Evolutionary conservation across 768 basidiomycete species (phyloP).

Genomic region (Boletus patriciae): DNA sequence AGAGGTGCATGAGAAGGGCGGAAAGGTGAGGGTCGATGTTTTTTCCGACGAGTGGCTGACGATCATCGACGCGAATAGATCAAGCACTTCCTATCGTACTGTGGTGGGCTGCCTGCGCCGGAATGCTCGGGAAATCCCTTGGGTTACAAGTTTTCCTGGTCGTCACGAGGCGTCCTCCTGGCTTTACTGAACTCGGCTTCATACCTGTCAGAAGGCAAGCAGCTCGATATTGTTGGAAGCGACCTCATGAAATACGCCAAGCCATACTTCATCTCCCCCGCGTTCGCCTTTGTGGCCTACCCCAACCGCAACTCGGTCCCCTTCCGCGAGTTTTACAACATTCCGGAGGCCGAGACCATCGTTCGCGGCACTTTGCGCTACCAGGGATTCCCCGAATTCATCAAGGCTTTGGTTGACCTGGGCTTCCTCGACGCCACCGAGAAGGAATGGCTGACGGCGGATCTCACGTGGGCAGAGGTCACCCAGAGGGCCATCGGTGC

Average conservation of each 20-base stretch:
- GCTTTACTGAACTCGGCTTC: constrained; percentile 90
- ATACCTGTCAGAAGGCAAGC: constrained; percentile 66
- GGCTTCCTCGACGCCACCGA: constrained; percentile 79
- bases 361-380: constrained; percentile 93
- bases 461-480: constrained; percentile 81
- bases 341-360: constrained; percentile 91
- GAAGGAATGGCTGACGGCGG: constrained; percentile 76
- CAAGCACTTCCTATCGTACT: constrained; percentile 91
- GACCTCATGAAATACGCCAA: constrained; percentile 90
- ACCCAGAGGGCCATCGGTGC: constrained; percentile 74
- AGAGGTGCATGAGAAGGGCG: constrained; percentile 92
- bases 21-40: constrained; percentile 60
- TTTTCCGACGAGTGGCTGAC: background rate
- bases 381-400: constrained; percentile 96
- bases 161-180: constrained; percentile 91
- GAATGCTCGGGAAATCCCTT: constrained; percentile 91
- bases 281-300: constrained; percentile 94
- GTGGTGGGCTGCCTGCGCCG: constrained; percentile 93
- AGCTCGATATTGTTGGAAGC: constrained; percentile 65
- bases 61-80: constrained; percentile 46
- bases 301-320: constrained; percentile 93
- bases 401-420: constrained; percentile 80
- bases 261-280: constrained; percentile 93
- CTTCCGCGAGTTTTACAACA: constrained; percentile 89
- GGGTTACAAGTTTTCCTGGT: constrained; percentile 99